Evolutionary conservation across 2,329 filamentous ascomycete genomes (phyloP), one percentile per base, ranked within the genome.

Genomic region (Lecanoromycetidae sp.): DNA sequence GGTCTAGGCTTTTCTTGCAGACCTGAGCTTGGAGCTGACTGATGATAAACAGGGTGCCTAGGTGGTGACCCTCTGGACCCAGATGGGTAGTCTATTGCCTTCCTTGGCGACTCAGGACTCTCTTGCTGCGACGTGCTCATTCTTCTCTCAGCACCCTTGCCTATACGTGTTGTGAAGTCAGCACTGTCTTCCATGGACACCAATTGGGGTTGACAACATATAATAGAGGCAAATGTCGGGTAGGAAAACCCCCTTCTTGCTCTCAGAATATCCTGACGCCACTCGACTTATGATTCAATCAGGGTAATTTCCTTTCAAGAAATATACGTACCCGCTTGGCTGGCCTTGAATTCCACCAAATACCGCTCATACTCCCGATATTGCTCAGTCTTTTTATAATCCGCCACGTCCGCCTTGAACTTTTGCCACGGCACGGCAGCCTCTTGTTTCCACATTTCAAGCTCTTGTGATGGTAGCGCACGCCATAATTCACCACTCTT

Each of bases 401-500:
- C 76, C 38, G 73, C 69, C 51, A 88, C 68, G 53, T 84, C 77
- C n/a, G 74, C 70, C 54, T 83, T 82, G 59, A 87, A 90, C 55
- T 74, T 82, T 55, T 88, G 83, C 63, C 90, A 90, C 22, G 81
- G 80, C 13, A 72, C 64, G 50, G 80, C 79, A 20, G 84, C 84
- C 58, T 84, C 78, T 32, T 73, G 74, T 61, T 90, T 84, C 55
- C 76, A 90, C 0, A 74, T 71, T 58, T 87, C 84, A 57, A 84
- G 84, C 55, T 84, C 79, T 1, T 69, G 63, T 0, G 77, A 70
- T 2, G 76, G 70, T 7, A 90, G 65, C 44, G 77, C 80, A 59
- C 90, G 84, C 84, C 84, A 90, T 58, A 83, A 77, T 58, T 90
- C 84, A 5, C 84, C 84, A 1, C 88, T 84, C 1, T 87, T 67